Base-by-base conservation (phyloP, 116 monocot genomes). In the Trichopus zeylanicus region DNA sequence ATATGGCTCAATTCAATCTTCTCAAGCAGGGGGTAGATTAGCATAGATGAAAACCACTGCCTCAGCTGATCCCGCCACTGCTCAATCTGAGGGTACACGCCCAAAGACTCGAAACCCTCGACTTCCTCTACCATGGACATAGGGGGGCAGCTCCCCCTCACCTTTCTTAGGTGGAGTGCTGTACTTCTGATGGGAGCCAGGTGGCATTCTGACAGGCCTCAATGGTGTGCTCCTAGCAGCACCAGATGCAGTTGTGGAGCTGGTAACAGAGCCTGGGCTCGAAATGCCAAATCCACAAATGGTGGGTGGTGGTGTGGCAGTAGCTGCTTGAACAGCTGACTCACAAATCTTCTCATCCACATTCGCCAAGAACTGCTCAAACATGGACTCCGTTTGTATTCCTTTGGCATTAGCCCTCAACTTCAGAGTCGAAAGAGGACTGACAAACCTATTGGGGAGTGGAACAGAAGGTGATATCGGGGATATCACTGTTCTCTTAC, bases 1-100 rank as follows among this genome's bases (percentile, higher is more conserved):
- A 78, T 62, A 63, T 97, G 90, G 65, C 97, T 90, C n/a, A 75
- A 77, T 29, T 79, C 81, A 37, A 97, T 90, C 68, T 97, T 97
- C 15, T 90, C 79, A 52, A 81, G 55, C 48, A 97, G 81, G 13
- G 90, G 97, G 21, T 81, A 77, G 12, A 97, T 42, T 55, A 97
- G 31, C 69, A 77, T 60, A 4, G 84, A 83, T 72, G 97, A 90
- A 35, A 87, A 91, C 97, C 91, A 97, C 70, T 97, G 97, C 61
- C 97, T 81, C 48, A 97, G 74, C 38, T 63, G 55, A 49, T 97
- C 97, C 47, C 87, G 67, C 91, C 90, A 90, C 63, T 63, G 62
- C 69, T 84, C 83, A 58, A 97, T 87, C 33, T 84, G 74, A 47
- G 90, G 91, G 62, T 84, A 87, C 24, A 97, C 66, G 11, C 87